A percentile compares a stretch with the other conserved stretches of the same genome.
These are phyloP conservation scores for Mortierella sp. DNA, from an alignment of 371 early-diverging fungal species.

Conservation along the genomic window DNA sequence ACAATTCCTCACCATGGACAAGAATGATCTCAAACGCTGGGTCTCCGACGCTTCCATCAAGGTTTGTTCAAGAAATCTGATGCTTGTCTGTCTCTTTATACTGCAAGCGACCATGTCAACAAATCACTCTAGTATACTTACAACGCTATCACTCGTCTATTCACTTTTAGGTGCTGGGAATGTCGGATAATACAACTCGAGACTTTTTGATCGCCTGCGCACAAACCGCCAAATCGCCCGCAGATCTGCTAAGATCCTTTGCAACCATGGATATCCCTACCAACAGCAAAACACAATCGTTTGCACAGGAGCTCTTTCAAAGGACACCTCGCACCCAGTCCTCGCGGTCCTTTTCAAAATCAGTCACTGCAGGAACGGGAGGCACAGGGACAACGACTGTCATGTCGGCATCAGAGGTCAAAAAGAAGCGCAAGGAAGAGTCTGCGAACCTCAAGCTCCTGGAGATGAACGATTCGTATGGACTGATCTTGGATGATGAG, in stretches of 20 bases:
- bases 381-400: conserved; percentile 5
- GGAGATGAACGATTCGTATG: conserved; percentile 72
- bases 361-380: conserved; percentile 52
- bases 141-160: background rate
- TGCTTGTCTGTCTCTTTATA: conserved; percentile 20
- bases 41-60: conserved; percentile 87
- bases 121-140: background rate
- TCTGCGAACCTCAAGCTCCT: conserved; percentile 61
- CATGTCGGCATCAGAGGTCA: conserved; percentile 49
- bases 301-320: conserved; percentile 75
- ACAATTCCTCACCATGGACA: conserved; percentile 28
- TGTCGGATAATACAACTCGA: conserved; percentile 78
- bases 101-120: background rate
- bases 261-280: conserved; percentile 72
- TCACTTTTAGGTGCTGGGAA: conserved; percentile 69
- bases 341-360: conserved; percentile 44
- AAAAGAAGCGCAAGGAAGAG: conserved; percentile 70
- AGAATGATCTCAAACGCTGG: conserved; percentile 72
- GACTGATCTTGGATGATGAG: conserved; percentile 70
- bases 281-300: conserved; percentile 65
- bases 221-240: conserved; percentile 71
- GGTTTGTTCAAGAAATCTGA: conserved; percentile 58
- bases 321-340: conserved; percentile 67
- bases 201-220: conserved; percentile 84
- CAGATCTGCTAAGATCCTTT: conserved; percentile 66